Evolutionary conservation across 2,329 filamentous ascomycete genomes (phyloP).

Genomic region (Hypoxylon sp.): DNA sequence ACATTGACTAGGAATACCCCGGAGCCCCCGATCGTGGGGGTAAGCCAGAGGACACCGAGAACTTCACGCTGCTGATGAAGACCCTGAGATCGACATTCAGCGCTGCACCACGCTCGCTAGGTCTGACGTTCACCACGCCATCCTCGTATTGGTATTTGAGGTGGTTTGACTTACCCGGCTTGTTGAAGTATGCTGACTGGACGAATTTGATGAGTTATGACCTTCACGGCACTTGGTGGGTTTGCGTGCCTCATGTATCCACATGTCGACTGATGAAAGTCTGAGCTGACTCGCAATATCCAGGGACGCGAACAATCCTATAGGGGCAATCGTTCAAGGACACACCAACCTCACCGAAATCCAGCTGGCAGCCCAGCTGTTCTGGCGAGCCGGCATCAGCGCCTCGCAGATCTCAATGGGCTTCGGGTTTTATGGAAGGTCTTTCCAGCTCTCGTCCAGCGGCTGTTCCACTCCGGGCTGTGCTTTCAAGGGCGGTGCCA

Average conservation of each 20-base stretch:
- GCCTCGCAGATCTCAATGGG: conserved; percentile 52
- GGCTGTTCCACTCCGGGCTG: conserved; percentile 34
- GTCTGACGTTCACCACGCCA: conserved; percentile 33
- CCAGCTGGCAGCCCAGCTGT: conserved; percentile 47
- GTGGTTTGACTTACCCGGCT: conserved; percentile 41
- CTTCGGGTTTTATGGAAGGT: conserved; percentile 51
- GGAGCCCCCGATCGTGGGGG: conserved; percentile 37
- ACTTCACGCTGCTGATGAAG: conserved; percentile 49
- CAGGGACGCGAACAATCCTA: conserved; percentile 45
- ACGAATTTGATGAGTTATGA: conserved; percentile 52
- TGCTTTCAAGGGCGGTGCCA: conserved; percentile 35
- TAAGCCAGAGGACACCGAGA: conserved; percentile 22
- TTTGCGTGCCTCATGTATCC: too few species aligned
- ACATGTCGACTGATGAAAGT: too few species aligned
- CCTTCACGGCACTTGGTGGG: conserved; percentile 51
- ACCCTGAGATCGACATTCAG: conserved; percentile 46
- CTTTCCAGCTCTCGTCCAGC: conserved; percentile 33
- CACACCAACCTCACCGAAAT: conserved; percentile 56
- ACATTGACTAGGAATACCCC: conserved; percentile 43
- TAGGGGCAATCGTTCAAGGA: conserved; percentile 42
- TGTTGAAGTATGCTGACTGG: conserved; percentile 43
- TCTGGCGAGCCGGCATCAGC: conserved; percentile 53
- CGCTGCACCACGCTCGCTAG: conserved; percentile 5
- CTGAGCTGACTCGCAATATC: too few species aligned
- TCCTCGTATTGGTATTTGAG: conserved; percentile 40